A percentile compares a stretch with the other conserved stretches of the same genome.
Conservation (phyloP, 768 basidiomycete species). For the Pulveroboletus sp. region DNA sequence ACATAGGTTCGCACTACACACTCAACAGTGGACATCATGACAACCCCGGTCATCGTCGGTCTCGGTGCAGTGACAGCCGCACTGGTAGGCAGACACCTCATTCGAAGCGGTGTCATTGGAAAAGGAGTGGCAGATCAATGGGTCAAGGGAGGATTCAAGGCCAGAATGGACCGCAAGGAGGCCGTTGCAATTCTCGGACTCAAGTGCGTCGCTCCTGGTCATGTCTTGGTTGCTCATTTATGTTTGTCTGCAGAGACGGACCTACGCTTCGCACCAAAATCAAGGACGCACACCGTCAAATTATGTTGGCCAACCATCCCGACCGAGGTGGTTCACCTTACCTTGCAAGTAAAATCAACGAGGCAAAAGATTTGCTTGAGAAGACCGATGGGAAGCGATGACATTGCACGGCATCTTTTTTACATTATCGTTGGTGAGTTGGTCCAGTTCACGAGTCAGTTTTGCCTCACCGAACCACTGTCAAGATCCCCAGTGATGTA, state of each 20-base stretch:
- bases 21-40: slow-evolving; percentile 44
- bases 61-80: slow-evolving; percentile 77
- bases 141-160: slow-evolving; percentile 90
- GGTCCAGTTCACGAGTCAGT: neutral
- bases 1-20: neutral
- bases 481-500: slow-evolving; percentile 17
- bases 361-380: slow-evolving; percentile 91
- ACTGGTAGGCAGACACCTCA: slow-evolving; percentile 66
- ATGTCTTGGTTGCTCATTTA: neutral
- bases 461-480: slow-evolving; percentile 2
- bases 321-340: slow-evolving; percentile 99
- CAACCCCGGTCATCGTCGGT: slow-evolving; percentile 75
- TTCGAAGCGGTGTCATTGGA: slow-evolving; percentile 59
- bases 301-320: slow-evolving; percentile 99
- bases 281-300: slow-evolving; percentile 93
- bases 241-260: slow-evolving; percentile 60
- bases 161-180: slow-evolving; percentile 95
- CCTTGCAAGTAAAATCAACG: slow-evolving; percentile 97
- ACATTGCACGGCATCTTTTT: slow-evolving; percentile 2
- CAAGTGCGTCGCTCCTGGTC: slow-evolving; percentile 58
- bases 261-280: slow-evolving; percentile 69
- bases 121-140: slow-evolving; percentile 75
- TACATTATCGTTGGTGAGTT: slow-evolving; percentile 6
- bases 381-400: slow-evolving; percentile 60
- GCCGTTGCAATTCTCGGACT: slow-evolving; percentile 89